Evolutionary conservation across 1,284 basidiomycete genomes (phyloP).

Genomic region (Mycocalia duriaeana): DNA sequence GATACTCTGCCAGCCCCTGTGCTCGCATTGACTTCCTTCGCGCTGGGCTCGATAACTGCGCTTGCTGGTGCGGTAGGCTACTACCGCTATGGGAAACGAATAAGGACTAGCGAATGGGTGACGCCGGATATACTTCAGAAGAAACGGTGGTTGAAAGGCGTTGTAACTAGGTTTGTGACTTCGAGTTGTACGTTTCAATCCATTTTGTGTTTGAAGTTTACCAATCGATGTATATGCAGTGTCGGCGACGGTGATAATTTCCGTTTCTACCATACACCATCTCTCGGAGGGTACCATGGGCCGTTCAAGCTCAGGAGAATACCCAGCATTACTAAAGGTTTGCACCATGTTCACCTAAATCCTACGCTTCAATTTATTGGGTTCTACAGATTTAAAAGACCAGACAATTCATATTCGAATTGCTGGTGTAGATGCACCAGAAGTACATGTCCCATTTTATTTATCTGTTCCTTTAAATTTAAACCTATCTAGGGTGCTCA

Average conservation of each 20-base stretch:
- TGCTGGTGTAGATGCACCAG: conserved; percentile 87
- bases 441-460: too few species aligned
- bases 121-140: conserved; percentile 52
- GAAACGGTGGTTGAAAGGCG: conserved; percentile 63
- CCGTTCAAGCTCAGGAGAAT: conserved; percentile 66
- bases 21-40: conserved; percentile 28
- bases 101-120: conserved; percentile 60
- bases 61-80: conserved; percentile 37
- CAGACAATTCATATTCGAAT: conserved; percentile 82
- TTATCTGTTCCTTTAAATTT: too few species aligned
- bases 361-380: conserved; percentile 1
- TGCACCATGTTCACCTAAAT: conserved; percentile 4
- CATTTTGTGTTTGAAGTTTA: too few species aligned
- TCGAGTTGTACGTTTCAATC: too few species aligned
- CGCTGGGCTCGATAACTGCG: conserved; percentile 38
- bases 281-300: conserved; percentile 59
- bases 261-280: conserved; percentile 80
- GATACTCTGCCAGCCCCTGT: conserved; percentile 10
- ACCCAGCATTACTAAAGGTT: conserved; percentile 60
- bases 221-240: too few species aligned
- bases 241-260: conserved; percentile 83
- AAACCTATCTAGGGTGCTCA: conserved; percentile 78
- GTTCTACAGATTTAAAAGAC: conserved; percentile 57
- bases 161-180: conserved; percentile 61
- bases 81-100: conserved; percentile 52